Evolutionary conservation across 2,329 filamentous ascomycete species (phyloP).

Genomic region (Aspergillus neoniger): DNA sequence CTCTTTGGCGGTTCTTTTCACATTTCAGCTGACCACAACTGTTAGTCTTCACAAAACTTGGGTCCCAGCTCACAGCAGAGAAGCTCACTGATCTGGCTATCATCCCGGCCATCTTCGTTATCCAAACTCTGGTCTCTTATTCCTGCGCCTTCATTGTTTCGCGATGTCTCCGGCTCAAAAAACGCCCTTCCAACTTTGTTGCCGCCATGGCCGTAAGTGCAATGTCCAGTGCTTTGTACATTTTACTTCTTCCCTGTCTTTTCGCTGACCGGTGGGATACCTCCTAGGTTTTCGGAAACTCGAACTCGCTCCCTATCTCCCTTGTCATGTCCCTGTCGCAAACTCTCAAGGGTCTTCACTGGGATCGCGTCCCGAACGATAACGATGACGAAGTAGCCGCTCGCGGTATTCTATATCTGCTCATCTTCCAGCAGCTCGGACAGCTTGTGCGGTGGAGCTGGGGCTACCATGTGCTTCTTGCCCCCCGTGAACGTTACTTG

Average conservation of each 20-base stretch:
- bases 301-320: slow-evolving; percentile 95
- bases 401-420: slow-evolving; percentile 87
- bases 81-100: slow-evolving; percentile 88
- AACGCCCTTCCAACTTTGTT: slow-evolving; percentile 88
- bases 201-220: slow-evolving; percentile 80
- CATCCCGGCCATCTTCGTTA: slow-evolving; percentile 89
- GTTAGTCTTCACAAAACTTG: slow-evolving; percentile 92
- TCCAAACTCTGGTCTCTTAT: slow-evolving; percentile 88
- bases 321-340: slow-evolving; percentile 91
- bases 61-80: slow-evolving; percentile 87
- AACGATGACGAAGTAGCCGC: slow-evolving; percentile 95
- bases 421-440: slow-evolving; percentile 97
- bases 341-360: slow-evolving; percentile 88
- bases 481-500: slow-evolving; percentile 66
- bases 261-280: not conserved
- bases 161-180: slow-evolving; percentile 76
- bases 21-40: not conserved
- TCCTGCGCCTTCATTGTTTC: slow-evolving; percentile 70
- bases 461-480: slow-evolving; percentile 94
- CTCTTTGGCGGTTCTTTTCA: not conserved
- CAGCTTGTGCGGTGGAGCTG: slow-evolving; percentile 96
- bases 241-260: not conserved
- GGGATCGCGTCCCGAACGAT: slow-evolving; percentile 86
- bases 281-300: slow-evolving; percentile 83
- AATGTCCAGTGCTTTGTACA: too few species aligned